These are phyloP conservation scores for Fusarium mexicanum DNA, from an alignment of 2,329 filamentous ascomycete genomes.

Conservation along the genomic window DNA sequence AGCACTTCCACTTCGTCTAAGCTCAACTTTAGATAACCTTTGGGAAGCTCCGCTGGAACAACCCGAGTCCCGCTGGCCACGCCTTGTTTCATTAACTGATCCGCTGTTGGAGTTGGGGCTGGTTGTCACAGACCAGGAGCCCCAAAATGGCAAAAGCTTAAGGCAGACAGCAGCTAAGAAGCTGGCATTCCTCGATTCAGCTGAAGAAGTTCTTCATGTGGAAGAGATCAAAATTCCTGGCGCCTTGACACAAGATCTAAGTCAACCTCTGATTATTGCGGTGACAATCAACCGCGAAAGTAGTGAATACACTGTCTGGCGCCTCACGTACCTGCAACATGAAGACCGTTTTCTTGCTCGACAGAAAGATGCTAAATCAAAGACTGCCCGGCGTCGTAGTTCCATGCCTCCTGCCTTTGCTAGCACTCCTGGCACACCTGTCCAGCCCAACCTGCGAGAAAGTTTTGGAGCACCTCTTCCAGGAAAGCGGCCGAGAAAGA, in stretches of 20 bases:
- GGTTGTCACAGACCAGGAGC: constrained; percentile 71
- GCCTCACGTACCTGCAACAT: constrained; percentile 77
- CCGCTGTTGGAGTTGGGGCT: constrained; percentile 87
- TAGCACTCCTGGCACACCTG: constrained; percentile 81
- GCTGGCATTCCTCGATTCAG: constrained; percentile 71
- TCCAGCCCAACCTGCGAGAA: constrained; percentile 76
- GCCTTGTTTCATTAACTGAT: constrained; percentile 85
- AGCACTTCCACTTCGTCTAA: constrained; percentile 61
- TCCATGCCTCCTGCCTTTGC: constrained; percentile 74
- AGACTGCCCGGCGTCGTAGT: constrained; percentile 64
- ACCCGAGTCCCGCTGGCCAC: constrained; percentile 71
- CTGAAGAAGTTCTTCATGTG: constrained; percentile 86
- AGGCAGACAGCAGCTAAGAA: constrained; percentile 52
- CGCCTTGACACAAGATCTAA: constrained; percentile 46
- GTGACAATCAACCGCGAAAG: constrained; percentile 83
- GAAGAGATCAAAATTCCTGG: constrained; percentile 72
- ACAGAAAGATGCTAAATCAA: constrained; percentile 57
- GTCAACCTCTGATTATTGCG: constrained; percentile 72
- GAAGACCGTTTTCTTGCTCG: constrained; percentile 65
- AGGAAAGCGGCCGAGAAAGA: constrained; percentile 63
- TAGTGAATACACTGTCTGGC: constrained; percentile 86
- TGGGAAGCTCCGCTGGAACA: constrained; percentile 65
- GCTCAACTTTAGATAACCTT: constrained; percentile 65
- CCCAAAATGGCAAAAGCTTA: constrained; percentile 42
- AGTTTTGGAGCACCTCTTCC: constrained; percentile 74